Evolutionary conservation across 495 filamentous ascomycete species (phyloP).

Genomic region (Bombardia bombarda): DNA sequence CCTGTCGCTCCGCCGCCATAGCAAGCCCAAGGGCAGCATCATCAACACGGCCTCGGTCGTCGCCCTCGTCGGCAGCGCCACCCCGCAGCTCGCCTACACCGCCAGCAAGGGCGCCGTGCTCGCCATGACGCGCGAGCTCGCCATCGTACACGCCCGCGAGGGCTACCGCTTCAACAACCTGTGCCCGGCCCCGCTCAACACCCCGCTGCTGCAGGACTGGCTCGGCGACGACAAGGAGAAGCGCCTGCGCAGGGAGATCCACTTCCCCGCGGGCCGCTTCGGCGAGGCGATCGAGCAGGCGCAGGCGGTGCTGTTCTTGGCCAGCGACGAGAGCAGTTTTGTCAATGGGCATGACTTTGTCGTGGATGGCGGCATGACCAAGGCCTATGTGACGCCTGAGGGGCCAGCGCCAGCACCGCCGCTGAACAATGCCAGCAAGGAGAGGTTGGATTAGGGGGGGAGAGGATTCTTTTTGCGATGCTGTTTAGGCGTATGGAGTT

Average conservation of each 20-base stretch:
- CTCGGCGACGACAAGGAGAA: constrained; percentile 83
- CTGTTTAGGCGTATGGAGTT: neutral
- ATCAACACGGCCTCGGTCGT: constrained; percentile 96
- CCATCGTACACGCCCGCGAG: constrained; percentile 79
- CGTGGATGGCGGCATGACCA: constrained; percentile 95
- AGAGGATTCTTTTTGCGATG: neutral
- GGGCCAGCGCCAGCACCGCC: constrained; percentile 66
- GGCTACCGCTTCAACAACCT: constrained; percentile 83
- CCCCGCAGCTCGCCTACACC: constrained; percentile 91
- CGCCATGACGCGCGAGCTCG: constrained; percentile 73
- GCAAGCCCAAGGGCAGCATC: constrained; percentile 69
- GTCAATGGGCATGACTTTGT: constrained; percentile 88
- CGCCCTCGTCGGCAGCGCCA: constrained; percentile 85
- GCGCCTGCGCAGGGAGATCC: constrained; percentile 78
- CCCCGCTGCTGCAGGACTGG: constrained; percentile 84
- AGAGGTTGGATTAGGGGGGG: constrained; percentile 15
- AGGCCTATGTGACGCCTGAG: constrained; percentile 90
- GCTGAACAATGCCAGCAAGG: constrained; percentile 53
- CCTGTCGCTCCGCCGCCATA: constrained; percentile 66
- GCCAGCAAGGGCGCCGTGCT: constrained; percentile 91
- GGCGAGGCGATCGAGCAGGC: constrained; percentile 95
- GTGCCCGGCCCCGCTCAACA: constrained; percentile 89
- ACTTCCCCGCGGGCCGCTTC: constrained; percentile 92
- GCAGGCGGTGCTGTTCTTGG: constrained; percentile 86
- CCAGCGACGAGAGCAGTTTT: constrained; percentile 90